phyloP scores from a whole-genome alignment of 306 rosid species.

The Rosa multiflora region DNA sequence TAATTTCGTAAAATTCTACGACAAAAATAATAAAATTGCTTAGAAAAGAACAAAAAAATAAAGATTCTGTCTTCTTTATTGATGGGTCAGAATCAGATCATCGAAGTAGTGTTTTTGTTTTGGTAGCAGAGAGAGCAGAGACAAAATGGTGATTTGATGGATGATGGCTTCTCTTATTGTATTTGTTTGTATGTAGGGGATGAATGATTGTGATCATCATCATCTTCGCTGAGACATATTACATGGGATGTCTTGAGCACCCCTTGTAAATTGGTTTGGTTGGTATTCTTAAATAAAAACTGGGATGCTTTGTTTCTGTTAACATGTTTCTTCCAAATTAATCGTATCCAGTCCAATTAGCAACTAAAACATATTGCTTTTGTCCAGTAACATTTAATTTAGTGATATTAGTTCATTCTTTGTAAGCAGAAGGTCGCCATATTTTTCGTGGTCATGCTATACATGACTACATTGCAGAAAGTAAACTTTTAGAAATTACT shows the following conservation, averaged over 20 bases:
- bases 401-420: no score
- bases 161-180: conserved; percentile 15
- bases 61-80: not conserved
- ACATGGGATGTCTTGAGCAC: conserved; percentile 15
- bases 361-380: not conserved
- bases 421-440: no score
- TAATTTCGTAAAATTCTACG: not conserved
- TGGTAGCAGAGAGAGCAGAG: not conserved
- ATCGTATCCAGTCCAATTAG: not conserved
- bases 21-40: not conserved
- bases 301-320: not conserved
- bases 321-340: not conserved
- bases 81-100: not conserved
- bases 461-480: no score
- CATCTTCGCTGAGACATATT: conserved; percentile 5
- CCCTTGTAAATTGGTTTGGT: conserved; percentile 12
- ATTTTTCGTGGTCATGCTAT: no score
- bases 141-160: conserved; percentile 21
- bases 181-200: not conserved
- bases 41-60: not conserved
- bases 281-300: conserved; percentile 2
- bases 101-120: not conserved
- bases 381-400: no score
- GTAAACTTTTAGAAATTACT: no score
- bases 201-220: conserved; percentile 7